These are phyloP conservation scores for Carex kokanica DNA, from an alignment of 176 grass and related monocot species.

Conservation along the genomic window DNA sequence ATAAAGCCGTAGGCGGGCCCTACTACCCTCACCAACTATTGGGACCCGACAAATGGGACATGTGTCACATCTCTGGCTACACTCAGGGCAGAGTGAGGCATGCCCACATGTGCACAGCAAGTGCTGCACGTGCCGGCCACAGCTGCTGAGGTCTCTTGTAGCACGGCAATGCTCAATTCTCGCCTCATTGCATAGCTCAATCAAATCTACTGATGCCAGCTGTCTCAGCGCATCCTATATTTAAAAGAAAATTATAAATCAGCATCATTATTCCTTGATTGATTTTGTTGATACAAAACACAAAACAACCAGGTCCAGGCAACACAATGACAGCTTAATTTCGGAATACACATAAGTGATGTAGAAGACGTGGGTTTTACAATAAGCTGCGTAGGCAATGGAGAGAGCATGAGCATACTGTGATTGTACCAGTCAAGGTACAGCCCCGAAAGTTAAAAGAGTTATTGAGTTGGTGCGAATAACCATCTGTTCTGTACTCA, in stretches of 20 bases:
- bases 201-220: slow-evolving; percentile 77
- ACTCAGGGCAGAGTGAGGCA: slow-evolving; percentile 87
- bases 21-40: slow-evolving; percentile 49
- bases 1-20: slow-evolving; percentile 59
- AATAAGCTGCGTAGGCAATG: neutral
- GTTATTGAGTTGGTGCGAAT: neutral
- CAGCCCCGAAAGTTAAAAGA: neutral
- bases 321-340: neutral
- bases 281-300: neutral
- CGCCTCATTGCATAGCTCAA: slow-evolving; percentile 85
- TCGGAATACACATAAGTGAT: neutral
- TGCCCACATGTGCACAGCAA: slow-evolving; percentile 84
- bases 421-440: neutral
- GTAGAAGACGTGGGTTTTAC: neutral
- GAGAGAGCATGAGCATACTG: neutral
- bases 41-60: slow-evolving; percentile 84
- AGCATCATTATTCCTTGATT: neutral
- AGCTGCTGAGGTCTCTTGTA: slow-evolving; percentile 89
- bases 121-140: slow-evolving; percentile 69
- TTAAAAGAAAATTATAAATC: slow-evolving; percentile 25
- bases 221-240: slow-evolving; percentile 90
- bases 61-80: slow-evolving; percentile 78
- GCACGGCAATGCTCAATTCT: slow-evolving; percentile 82
- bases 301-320: neutral
- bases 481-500: neutral